A percentile compares a stretch with the other conserved stretches of the same genome.
Evolutionary conservation across 352 stramenopile species (phyloP).

Genomic region (Albugo laibachii): DNA sequence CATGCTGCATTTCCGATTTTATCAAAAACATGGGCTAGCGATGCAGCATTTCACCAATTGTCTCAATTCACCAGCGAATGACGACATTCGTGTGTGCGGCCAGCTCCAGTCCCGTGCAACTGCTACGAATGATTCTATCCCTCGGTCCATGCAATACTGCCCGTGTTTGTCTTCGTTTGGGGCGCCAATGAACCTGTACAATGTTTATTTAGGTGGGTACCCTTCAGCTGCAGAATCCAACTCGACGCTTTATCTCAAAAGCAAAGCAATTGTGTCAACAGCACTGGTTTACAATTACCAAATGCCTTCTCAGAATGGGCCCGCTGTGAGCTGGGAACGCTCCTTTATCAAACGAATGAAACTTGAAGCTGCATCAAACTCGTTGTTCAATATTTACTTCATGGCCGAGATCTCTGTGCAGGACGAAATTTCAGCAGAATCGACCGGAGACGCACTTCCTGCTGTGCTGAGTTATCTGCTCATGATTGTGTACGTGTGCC

Average conservation of each 20-base stretch:
- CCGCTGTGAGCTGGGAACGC: constrained; percentile 44
- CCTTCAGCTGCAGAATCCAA: constrained; percentile 8
- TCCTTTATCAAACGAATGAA: constrained; percentile 40
- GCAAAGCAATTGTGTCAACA: constrained; percentile 22
- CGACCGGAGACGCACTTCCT: constrained; percentile 22
- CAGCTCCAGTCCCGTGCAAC: constrained; percentile 7
- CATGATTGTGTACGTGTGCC: constrained; percentile 45
- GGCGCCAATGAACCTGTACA: constrained; percentile 27
- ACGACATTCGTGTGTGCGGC: constrained; percentile 22
- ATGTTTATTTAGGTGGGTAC: constrained; percentile 31
- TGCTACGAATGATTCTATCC: constrained; percentile 11
- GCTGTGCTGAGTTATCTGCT: constrained; percentile 30
- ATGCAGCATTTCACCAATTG: constrained; percentile 23
- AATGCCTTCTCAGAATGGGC: constrained; percentile 15
- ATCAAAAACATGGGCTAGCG: constrained; percentile 20
- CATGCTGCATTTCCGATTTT: constrained; percentile 33
- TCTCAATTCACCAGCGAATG: constrained; percentile 17
- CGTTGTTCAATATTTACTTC: constrained; percentile 45
- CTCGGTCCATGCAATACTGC: constrained; percentile 34
- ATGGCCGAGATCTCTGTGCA: constrained; percentile 29
- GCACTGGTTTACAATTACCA: constrained; percentile 30
- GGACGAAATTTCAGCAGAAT: constrained; percentile 36
- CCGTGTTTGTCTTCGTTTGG: constrained; percentile 42
- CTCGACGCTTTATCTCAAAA: constrained; percentile 19
- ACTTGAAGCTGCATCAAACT: constrained; percentile 18